Evolutionary conservation across 192 early-diverging fungal species (phyloP).

Genomic region (Coemansia sp.): DNA sequence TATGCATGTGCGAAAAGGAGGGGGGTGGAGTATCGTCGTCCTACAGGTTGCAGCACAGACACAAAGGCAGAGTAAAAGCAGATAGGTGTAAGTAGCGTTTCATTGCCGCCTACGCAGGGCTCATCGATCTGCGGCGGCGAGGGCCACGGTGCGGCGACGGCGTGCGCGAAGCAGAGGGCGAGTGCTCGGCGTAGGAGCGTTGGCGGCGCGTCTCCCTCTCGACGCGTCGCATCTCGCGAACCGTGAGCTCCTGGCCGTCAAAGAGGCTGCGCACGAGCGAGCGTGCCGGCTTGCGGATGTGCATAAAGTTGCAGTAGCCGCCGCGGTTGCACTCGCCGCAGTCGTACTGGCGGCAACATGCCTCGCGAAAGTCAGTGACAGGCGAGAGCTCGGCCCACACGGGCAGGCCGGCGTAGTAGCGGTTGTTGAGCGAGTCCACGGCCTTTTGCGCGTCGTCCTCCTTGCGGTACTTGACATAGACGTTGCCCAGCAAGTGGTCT

Average conservation of each 20-base stretch:
- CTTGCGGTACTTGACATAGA: conserved; percentile 88
- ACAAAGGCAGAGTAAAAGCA: not conserved
- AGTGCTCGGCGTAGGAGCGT: conserved; percentile 9
- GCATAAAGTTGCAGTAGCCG: conserved; percentile 99
- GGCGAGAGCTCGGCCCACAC: conserved; percentile 97
- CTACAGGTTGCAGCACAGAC: conserved; percentile 7
- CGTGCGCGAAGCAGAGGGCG: conserved; percentile 29
- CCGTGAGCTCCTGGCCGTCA: conserved; percentile 71
- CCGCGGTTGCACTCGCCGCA: conserved; percentile 93
- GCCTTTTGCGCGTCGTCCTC: conserved; percentile 95
- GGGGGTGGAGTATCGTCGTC: not conserved
- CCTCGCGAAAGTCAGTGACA: conserved; percentile 97
- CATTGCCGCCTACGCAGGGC: conserved; percentile 17
- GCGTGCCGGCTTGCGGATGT: conserved; percentile 86
- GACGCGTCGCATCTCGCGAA: conserved; percentile 55
- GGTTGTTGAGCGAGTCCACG: conserved; percentile 88
- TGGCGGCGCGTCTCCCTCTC: conserved; percentile 41
- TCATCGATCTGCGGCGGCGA: conserved; percentile 26
- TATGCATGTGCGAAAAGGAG: not conserved
- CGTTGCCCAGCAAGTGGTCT: conserved; percentile 97
- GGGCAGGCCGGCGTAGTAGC: conserved; percentile 94
- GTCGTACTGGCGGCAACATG: conserved; percentile 98
- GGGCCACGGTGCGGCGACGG: conserved; percentile 50
- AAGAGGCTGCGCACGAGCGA: conserved; percentile 79
- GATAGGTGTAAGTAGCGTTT: not conserved